Percentiles rank a stretch among this genome's conserved stretches.
Conservation (phyloP, 108 stramenopile genomes). For the Discostella stelligeroides region DNA sequence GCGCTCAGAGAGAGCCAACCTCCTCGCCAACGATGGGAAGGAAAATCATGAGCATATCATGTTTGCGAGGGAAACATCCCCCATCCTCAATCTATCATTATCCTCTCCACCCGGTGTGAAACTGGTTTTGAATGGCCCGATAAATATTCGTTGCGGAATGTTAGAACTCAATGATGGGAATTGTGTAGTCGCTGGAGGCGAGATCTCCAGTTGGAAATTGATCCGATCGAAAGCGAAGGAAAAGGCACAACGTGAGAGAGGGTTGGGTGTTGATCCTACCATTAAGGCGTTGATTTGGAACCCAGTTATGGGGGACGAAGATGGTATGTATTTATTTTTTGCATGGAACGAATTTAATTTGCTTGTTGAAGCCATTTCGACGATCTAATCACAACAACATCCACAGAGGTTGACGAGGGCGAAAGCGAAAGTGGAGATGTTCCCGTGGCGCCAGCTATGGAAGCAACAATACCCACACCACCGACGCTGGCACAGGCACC, state of each 20-base stretch:
- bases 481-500: slow-evolving; percentile 4
- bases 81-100: slow-evolving; percentile 48
- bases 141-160: slow-evolving; percentile 56
- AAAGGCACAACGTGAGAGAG: slow-evolving; percentile 50
- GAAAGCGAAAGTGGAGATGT: slow-evolving; percentile 53
- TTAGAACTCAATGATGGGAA: slow-evolving; percentile 61
- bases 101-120: slow-evolving; percentile 61
- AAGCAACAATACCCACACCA: slow-evolving; percentile 1
- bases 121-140: slow-evolving; percentile 58
- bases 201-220: slow-evolving; percentile 51
- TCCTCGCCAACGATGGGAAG: slow-evolving; percentile 9
- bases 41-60: slow-evolving; percentile 25
- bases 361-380: not conserved
- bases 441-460: slow-evolving; percentile 9
- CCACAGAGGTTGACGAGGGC: slow-evolving; percentile 41
- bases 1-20: not conserved
- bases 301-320: slow-evolving; percentile 40
- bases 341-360: slow-evolving; percentile 1
- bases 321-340: slow-evolving; percentile 24
- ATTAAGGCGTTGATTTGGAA: slow-evolving; percentile 76
- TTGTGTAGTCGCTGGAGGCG: slow-evolving; percentile 63
- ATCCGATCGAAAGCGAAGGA: slow-evolving; percentile 55
- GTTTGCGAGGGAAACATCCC: slow-evolving; percentile 57
- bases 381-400: not conserved
- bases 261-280: slow-evolving; percentile 82